These are phyloP conservation scores for Thermothielavioides terrestris DNA, from an alignment of 495 filamentous ascomycete species.

Conservation along the genomic window DNA sequence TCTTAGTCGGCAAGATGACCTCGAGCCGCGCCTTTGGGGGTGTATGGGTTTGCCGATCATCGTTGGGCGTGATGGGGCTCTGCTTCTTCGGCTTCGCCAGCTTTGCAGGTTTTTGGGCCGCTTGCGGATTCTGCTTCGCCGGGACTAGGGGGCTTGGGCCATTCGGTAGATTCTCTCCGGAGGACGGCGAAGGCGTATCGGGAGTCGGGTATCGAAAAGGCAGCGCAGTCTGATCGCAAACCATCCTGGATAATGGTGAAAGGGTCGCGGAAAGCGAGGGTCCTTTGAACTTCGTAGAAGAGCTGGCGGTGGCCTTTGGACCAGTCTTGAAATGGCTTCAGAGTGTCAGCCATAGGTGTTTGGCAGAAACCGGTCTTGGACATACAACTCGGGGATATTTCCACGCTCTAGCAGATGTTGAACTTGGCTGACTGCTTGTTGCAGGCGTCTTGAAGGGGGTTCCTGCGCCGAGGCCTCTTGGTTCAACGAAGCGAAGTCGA, in stretches of 20 bases:
- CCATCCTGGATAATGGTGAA: constrained; percentile 37
- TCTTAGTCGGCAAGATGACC: constrained; percentile 28
- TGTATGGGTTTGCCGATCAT: constrained; percentile 18
- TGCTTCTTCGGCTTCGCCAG: constrained; percentile 15
- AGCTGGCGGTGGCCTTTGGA: constrained; percentile 17
- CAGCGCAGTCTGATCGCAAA: constrained; percentile 33
- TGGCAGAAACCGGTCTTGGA: constrained; percentile 4
- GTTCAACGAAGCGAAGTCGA: constrained; percentile 44
- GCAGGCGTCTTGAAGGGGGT: constrained; percentile 31
- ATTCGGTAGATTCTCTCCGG: constrained; percentile 11
- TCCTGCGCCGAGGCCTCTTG: constrained; percentile 36
- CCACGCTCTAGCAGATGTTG: constrained; percentile 60
- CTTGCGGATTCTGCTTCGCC: constrained; percentile 9
- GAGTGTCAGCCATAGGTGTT: too few relatives aligned
- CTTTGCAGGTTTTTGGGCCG: constrained; percentile 15
- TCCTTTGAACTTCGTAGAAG: constrained; percentile 8
- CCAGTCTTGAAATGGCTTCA: constrained; percentile 61
- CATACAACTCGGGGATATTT: constrained; percentile 67
- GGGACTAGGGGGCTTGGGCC: constrained; percentile 6
- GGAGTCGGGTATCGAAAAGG: constrained; percentile 32
- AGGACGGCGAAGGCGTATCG: constrained; percentile 16
- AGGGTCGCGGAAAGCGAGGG: constrained; percentile 25
- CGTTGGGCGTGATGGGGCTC: constrained; percentile 6
- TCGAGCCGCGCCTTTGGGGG: constrained; percentile 25
- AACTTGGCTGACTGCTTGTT: constrained; percentile 52